Conservation (phyloP, 768 basidiomycete genomes). For the Termitomyces sp. region DNA sequence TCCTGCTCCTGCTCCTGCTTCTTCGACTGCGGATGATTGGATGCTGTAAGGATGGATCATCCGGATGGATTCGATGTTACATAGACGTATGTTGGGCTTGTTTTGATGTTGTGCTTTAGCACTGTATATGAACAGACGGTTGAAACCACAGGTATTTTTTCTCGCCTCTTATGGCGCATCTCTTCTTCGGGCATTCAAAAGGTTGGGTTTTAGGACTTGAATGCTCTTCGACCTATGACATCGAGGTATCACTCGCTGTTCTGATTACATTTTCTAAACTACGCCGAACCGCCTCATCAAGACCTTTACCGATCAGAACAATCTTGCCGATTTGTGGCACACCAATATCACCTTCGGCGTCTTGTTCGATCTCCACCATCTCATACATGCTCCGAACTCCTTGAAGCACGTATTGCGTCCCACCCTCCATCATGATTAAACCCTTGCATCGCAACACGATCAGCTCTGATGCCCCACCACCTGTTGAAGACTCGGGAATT, state of each 20-base stretch:
- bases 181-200: not conserved
- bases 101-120: not conserved
- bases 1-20: not conserved
- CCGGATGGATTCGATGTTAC: not conserved
- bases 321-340: slow-evolving; percentile 68
- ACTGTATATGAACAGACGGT: not conserved
- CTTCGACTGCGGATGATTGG: slow-evolving; percentile 8
- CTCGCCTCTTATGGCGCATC: not conserved
- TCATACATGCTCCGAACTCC: slow-evolving; percentile 93
- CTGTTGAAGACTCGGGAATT: slow-evolving; percentile 29
- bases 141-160: not conserved
- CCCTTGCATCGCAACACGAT: slow-evolving; percentile 88
- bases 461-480: slow-evolving; percentile 23
- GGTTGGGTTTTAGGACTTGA: no score
- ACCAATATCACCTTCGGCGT: slow-evolving; percentile 34
- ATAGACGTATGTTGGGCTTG: not conserved
- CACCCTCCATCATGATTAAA: slow-evolving; percentile 49
- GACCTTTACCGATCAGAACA: slow-evolving; percentile 82
- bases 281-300: slow-evolving; percentile 47
- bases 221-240: not conserved
- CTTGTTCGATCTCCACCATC: slow-evolving; percentile 44
- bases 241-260: slow-evolving; percentile 1
- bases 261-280: slow-evolving; percentile 39
- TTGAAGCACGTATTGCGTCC: slow-evolving; percentile 72
- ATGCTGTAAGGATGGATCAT: slow-evolving; percentile 3